Evolutionary conservation across 306 rosid genomes (phyloP), one percentile per base, ranked within the genome.

Genomic region (Vigna reflexopilosa): DNA sequence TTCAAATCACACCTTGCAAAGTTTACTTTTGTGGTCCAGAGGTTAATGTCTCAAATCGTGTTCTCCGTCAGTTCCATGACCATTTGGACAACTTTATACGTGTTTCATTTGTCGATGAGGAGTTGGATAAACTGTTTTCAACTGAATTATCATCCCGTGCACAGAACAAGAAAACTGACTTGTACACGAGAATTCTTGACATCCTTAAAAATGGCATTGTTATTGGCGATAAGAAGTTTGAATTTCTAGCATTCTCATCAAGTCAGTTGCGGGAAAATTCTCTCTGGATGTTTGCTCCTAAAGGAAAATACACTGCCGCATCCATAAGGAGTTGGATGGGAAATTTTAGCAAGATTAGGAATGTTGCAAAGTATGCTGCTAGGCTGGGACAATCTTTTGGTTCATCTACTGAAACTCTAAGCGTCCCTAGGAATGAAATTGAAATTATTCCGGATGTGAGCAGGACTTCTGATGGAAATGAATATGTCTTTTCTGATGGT

Each of bases 291-390:
- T 94, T 94, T 90, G 94, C 98, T 86, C 75, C 77, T 48, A 75
- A 93, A 17, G 64, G 67, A 9, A 3, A 69, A 51, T 28, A 42
- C 48, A 81, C 83, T 74, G 96, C 96, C 50, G 73, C 79, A 16
- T 5, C 0, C 38, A 94, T 94, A 77, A 86, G 97, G 83, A 5
- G 14, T 5, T 80, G 89, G 90, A 89, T 94, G 97, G 98, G 98
- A 56, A 20, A 88, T 62, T 94, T 94, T 84, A 5, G 83, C 20
- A 13, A 3, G 26, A 94, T 94, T 73, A 88, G 57, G 86, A 94
- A 94, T 83, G 97, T 94, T 63, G 98, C 98, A 14, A 94, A 91
- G 72, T 94, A 89, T 81, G 98, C 98, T 73, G 98, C 98, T 42
- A 87, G 98, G 72, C 82, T 91, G 49, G 98, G 97, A 13, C 98